phyloP scores from a whole-genome alignment of 164 flowering plant genomes.

The Vitis vinifera region DNA sequence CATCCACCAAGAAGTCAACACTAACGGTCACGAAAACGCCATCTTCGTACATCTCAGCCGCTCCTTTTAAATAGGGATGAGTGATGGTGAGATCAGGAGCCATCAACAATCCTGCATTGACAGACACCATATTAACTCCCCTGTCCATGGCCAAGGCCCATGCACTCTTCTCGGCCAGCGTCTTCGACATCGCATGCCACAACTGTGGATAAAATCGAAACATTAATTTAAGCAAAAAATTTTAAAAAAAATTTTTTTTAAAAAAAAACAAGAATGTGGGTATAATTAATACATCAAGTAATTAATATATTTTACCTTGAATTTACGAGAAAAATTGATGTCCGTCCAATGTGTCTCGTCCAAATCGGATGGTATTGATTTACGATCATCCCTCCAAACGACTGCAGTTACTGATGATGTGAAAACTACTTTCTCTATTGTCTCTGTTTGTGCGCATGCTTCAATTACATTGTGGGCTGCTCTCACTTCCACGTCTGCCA shows the following conservation, averaged over 20 bases:
- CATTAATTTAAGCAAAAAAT: no score
- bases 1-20: conserved; percentile 55
- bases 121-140: conserved; percentile 64
- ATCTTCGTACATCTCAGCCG: conserved; percentile 82
- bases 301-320: conserved; percentile 44
- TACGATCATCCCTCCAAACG: conserved; percentile 55
- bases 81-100: conserved; percentile 42
- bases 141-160: conserved; percentile 93
- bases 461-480: conserved; percentile 86
- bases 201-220: conserved; percentile 33
- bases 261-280: neutral
- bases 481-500: conserved; percentile 70
- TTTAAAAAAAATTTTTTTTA: neutral
- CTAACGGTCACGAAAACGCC: conserved; percentile 75
- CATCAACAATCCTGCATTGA: conserved; percentile 62
- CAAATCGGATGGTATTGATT: conserved; percentile 24
- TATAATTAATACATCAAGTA: no score
- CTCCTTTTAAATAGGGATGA: conserved; percentile 68
- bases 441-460: conserved; percentile 79
- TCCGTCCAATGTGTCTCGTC: conserved; percentile 81
- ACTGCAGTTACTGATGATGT: conserved; percentile 79
- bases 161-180: conserved; percentile 75
- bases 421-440: conserved; percentile 75
- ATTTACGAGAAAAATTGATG: conserved; percentile 54
- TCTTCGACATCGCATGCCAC: conserved; percentile 84